Base-by-base conservation (phyloP, 768 basidiomycete genomes). In the Auricularia cornea region DNA sequence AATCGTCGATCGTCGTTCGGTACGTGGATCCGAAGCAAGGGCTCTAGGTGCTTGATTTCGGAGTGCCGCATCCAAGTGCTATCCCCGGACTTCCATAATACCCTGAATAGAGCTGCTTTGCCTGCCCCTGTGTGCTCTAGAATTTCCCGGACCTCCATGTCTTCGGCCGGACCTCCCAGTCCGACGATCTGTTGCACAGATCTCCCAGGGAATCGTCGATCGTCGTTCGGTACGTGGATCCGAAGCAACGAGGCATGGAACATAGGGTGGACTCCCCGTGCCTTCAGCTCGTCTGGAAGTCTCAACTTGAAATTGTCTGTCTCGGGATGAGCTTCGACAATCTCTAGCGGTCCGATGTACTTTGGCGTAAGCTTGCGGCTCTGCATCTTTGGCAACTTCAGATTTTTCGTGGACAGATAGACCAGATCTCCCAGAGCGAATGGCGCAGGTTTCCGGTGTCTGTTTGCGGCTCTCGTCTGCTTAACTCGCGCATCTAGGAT, bases 401-500 rank as follows among this genome's bases (percentile, higher is more conserved):
- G 63, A 60, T 75, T 73, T 61, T 71, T 68, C 2, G 68, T 70
- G 3, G 69, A 68, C 11, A 73, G 41, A 54, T 71, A 76, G 2
- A 72, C 68, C 8, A 72, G 63, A 60, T 77, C 76, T 0, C 67
- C 72, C 8, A 64, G 60, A 0, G 26, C 48, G 51, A 74, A 71
- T 0, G 69, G 68, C 6, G 67, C 60, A 0, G 29, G 6, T 0
- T 62, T 61, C 0, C 73, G 61, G 1, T 68, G 63, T 1, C 63
- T 38, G 59, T 79, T 79, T 0, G 75, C 71, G 3, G 59, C 40
- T 0, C 64, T n/a, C 0, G 74, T 77, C 35, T 79, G 75, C 61
- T 78, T 78, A 0, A 76, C 72, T 0, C 71, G 51, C 0, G 70
- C 63, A 0, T 62, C 68, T 0, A 78, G n/a, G 1, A 78, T 71